Conservation (phyloP, 257 asterid species). For the Paulownia fortunei region DNA sequence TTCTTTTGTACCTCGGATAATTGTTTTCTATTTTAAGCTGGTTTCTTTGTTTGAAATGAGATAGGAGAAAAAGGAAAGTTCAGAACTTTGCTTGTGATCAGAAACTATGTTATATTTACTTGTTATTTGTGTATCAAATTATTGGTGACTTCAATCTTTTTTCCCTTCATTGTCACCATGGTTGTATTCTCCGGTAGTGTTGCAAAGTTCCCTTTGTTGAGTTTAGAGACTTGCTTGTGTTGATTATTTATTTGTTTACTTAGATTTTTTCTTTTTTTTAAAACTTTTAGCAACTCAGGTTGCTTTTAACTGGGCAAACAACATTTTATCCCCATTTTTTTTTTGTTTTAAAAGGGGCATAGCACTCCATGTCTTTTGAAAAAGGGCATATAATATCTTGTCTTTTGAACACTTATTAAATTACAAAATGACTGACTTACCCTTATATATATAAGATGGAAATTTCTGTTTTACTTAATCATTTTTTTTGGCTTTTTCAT, state of each 20-base stretch:
- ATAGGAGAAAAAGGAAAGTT: neutral
- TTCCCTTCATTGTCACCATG: neutral
- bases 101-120: neutral
- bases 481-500: no score
- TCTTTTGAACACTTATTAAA: no score
- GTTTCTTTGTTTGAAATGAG: neutral
- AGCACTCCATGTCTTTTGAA: no score
- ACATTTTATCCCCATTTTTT: no score
- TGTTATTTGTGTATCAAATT: neutral
- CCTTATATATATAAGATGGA: no score
- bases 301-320: no score
- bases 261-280: neutral
- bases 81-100: neutral
- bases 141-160: neutral
- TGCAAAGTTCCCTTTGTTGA: neutral
- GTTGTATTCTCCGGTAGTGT: neutral
- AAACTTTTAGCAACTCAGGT: no score
- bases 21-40: neutral
- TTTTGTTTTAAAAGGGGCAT: no score
- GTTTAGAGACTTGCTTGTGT: neutral
- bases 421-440: no score
- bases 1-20: neutral
- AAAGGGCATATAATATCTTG: no score
- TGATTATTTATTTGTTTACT: neutral
- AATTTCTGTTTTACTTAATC: no score